These are phyloP conservation scores for Zygosaccharomyces bisporus DNA, from an alignment of 805 yeast genomes.

Conservation along the genomic window DNA sequence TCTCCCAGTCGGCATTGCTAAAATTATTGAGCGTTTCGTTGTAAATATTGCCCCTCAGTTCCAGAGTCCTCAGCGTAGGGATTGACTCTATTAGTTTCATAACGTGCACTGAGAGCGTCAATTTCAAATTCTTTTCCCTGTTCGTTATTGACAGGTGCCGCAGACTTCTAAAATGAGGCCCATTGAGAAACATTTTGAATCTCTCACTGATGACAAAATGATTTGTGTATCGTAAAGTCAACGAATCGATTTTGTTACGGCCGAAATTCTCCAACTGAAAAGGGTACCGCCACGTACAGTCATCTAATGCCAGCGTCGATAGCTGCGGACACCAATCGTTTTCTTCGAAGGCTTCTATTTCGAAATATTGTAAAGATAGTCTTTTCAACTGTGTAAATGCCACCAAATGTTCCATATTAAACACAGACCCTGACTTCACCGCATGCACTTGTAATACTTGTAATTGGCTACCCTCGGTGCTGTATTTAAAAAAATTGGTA, in stretches of 20 bases:
- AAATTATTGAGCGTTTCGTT: slow-evolving; percentile 35
- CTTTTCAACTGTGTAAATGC: slow-evolving; percentile 36
- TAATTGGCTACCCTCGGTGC: slow-evolving; percentile 15
- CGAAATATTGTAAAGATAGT: slow-evolving; percentile 40
- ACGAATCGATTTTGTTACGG: slow-evolving; percentile 21
- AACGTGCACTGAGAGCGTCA: slow-evolving; percentile 35
- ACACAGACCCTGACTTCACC: slow-evolving; percentile 26
- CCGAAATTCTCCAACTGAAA: slow-evolving; percentile 40
- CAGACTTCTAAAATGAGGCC: slow-evolving; percentile 29
- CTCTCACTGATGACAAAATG: slow-evolving; percentile 38
- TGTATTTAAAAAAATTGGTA: slow-evolving; percentile 38
- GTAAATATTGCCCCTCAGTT: slow-evolving; percentile 35
- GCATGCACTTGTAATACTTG: slow-evolving; percentile 25
- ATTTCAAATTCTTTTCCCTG: slow-evolving; percentile 25
- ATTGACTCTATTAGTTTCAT: slow-evolving; percentile 34
- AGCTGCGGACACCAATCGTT: slow-evolving; percentile 27
- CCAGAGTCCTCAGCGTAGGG: slow-evolving; percentile 31
- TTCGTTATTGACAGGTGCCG: slow-evolving; percentile 32
- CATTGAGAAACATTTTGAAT: slow-evolving; percentile 31
- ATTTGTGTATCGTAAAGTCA: slow-evolving; percentile 30
- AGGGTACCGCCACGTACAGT: slow-evolving; percentile 59
- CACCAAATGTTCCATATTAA: slow-evolving; percentile 44
- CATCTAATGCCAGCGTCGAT: slow-evolving; percentile 33
- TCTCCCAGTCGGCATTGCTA: slow-evolving; percentile 28
- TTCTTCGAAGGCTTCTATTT: slow-evolving; percentile 42